phyloP scores from a whole-genome alignment of 805 yeast species.

The Candida cerambycidarum region DNA sequence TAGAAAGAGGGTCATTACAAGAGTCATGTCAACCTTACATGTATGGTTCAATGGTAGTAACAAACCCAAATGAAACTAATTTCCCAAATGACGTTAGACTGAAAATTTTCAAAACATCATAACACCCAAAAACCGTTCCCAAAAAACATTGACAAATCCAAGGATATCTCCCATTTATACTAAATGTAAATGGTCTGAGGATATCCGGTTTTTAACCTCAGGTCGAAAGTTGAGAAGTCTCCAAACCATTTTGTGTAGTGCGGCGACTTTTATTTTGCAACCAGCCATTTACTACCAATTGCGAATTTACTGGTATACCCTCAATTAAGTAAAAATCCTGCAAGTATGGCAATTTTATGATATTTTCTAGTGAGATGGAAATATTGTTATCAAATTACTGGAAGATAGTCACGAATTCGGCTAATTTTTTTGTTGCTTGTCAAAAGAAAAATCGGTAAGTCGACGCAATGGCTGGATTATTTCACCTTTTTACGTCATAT shows the following conservation, averaged over 20 bases:
- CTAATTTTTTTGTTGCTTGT: neutral
- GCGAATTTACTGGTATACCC: constrained; percentile 5
- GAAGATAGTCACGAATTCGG: neutral
- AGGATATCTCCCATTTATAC: too few species aligned
- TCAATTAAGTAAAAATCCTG: neutral
- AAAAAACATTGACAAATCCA: too few species aligned
- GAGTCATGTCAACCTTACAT: too few species aligned
- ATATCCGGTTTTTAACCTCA: neutral
- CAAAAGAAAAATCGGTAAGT: neutral
- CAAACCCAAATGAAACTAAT: too few species aligned
- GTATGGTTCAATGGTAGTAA: too few species aligned
- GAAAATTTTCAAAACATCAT: too few species aligned
- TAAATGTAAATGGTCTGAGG: neutral
- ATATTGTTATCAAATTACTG: neutral
- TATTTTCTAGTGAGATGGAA: neutral
- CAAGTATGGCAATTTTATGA: neutral
- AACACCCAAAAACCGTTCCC: too few species aligned
- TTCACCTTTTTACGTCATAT: neutral
- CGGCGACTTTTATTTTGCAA: constrained; percentile 8
- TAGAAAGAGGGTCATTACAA: too few species aligned
- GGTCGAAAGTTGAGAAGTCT: neutral
- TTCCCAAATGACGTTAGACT: too few species aligned
- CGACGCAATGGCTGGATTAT: constrained; percentile 1
- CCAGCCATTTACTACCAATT: constrained; percentile 10
- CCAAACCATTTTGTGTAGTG: constrained; percentile 1